Evolutionary conservation across 192 early-diverging fungal species (phyloP).

Genomic region (Coemansia sp.): DNA sequence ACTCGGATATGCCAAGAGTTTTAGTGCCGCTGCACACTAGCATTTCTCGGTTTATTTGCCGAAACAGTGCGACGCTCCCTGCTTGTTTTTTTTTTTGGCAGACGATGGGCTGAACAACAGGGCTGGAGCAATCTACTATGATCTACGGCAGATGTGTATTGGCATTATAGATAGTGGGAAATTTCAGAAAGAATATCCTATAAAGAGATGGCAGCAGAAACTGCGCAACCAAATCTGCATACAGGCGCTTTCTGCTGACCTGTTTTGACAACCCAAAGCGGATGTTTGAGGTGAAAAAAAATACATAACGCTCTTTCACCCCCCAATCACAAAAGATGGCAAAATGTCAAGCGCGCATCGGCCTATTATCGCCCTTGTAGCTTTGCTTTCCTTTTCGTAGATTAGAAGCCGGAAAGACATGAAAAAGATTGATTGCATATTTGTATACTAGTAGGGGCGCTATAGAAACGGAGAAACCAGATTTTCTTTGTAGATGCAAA

Average conservation of each 20-base stretch:
- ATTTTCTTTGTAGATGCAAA: slow-evolving; percentile 1
- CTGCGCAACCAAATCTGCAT: not conserved
- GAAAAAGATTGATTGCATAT: not conserved
- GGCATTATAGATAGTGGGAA: not conserved
- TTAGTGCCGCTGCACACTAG: not conserved
- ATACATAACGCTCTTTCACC: not conserved
- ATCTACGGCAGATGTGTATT: not conserved
- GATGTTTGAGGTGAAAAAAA: not conserved
- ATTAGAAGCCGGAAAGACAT: not conserved
- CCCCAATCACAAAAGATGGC: not conserved
- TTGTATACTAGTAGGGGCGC: not conserved
- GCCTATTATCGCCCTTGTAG: not conserved
- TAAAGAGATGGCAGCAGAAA: slow-evolving; percentile 1
- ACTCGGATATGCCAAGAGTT: not conserved
- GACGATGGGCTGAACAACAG: slow-evolving; percentile 2
- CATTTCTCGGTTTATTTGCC: not conserved
- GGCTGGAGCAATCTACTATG: slow-evolving; percentile 1
- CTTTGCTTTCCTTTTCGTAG: not conserved
- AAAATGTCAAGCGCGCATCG: not conserved
- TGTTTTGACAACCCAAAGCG: not conserved
- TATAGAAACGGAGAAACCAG: not conserved
- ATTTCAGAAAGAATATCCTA: not conserved
- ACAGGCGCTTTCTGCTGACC: not conserved
- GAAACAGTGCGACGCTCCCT: not conserved
- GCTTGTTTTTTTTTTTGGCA: not conserved